These are phyloP conservation scores for Craterostigma plantagineum DNA, from an alignment of 257 asterid genomes.

Conservation along the genomic window DNA sequence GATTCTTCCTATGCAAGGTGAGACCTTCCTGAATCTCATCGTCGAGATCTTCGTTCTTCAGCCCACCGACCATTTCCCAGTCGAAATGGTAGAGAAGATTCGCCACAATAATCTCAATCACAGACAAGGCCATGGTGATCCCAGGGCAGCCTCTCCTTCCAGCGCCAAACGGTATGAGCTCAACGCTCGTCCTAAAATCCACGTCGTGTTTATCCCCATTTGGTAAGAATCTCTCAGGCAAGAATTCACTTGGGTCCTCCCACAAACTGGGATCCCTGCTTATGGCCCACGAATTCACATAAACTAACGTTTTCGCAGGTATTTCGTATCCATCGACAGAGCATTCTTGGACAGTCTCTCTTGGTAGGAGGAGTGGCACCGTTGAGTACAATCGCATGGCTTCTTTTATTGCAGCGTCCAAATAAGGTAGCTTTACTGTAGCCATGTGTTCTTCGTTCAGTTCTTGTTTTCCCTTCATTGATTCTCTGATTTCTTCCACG, in stretches of 20 bases:
- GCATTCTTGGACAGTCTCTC: constrained; percentile 11
- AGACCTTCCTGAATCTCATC: constrained; percentile 6
- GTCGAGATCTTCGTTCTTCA: constrained; percentile 10
- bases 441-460: constrained; percentile 8
- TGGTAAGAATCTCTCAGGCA: constrained; percentile 17
- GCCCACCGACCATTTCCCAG: constrained; percentile 12
- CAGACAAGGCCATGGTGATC: constrained; percentile 9
- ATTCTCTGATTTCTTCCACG: constrained; percentile 4
- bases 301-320: constrained; percentile 15
- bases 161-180: constrained; percentile 16
- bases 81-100: constrained; percentile 14
- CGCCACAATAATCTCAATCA: constrained; percentile 10
- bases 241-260: constrained; percentile 17
- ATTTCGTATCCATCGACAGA: constrained; percentile 14
- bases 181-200: constrained; percentile 9
- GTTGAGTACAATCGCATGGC: constrained; percentile 15
- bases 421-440: constrained; percentile 8
- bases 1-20: constrained; percentile 11
- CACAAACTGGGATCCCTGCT: constrained; percentile 14
- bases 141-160: constrained; percentile 21
- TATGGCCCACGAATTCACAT: constrained; percentile 19
- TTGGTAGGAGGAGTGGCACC: constrained; percentile 15
- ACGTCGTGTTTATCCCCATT: not conserved
- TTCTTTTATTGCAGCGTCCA: constrained; percentile 17
- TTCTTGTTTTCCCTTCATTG: not conserved